These are phyloP conservation scores for Podospora fimiseda DNA, from an alignment of 495 filamentous ascomycete genomes.

Conservation along the genomic window DNA sequence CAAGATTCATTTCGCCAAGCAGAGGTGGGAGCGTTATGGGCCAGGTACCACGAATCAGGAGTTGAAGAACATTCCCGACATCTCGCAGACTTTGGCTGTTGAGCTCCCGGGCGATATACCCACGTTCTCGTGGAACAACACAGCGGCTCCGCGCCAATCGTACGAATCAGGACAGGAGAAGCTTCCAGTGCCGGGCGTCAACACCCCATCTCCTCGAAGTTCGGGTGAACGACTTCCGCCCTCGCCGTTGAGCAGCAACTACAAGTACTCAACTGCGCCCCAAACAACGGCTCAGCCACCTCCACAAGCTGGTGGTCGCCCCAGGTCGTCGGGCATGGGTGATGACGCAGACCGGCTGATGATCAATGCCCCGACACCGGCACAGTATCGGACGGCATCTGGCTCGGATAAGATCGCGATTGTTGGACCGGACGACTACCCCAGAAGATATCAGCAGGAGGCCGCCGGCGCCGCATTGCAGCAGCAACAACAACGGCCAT, in stretches of 20 bases:
- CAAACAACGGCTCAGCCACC: constrained; percentile 26
- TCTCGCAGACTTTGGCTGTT: constrained; percentile 36
- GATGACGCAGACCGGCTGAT: constrained; percentile 42
- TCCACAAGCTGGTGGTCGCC: constrained; percentile 20
- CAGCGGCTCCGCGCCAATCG: constrained; percentile 36
- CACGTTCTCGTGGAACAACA: constrained; percentile 24
- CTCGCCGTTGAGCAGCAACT: constrained; percentile 25
- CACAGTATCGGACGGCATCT: constrained; percentile 41
- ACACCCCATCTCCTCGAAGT: constrained; percentile 36
- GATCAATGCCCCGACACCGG: constrained; percentile 47
- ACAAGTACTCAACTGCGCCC: constrained; percentile 32
- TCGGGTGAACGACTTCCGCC: constrained; percentile 37
- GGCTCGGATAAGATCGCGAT: constrained; percentile 58
- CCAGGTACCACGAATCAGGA: constrained; percentile 23
- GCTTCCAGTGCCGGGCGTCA: constrained; percentile 29
- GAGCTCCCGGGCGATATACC: constrained; percentile 45
- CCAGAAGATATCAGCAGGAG: constrained; percentile 36
- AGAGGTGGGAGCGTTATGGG: constrained; percentile 33
- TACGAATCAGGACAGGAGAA: constrained; percentile 43
- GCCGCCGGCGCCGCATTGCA: constrained; percentile 16
- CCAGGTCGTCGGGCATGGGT: constrained; percentile 20
- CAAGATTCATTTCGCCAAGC: constrained; percentile 65
- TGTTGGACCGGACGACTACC: constrained; percentile 51
- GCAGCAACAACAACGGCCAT: constrained; percentile 39
- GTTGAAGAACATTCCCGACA: constrained; percentile 27